Evolutionary conservation across 1,139 yeast species (phyloP).

Genomic region (Geotrichum klebahnii): DNA sequence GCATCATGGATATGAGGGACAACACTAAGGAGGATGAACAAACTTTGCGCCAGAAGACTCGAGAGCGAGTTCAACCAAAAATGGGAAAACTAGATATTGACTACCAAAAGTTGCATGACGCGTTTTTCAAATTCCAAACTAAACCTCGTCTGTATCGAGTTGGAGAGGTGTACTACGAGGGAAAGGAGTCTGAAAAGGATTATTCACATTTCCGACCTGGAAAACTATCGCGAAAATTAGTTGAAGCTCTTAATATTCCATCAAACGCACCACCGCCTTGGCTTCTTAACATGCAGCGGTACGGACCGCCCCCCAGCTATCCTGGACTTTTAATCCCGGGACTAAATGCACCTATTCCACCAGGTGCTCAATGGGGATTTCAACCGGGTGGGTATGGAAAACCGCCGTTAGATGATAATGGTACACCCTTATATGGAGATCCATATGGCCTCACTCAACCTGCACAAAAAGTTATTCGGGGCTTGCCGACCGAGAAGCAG

Average conservation of each 20-base stretch:
- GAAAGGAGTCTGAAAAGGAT: conserved; percentile 56
- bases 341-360: conserved; percentile 43
- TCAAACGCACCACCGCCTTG: conserved; percentile 74
- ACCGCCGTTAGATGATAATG: conserved; percentile 39
- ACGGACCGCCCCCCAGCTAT: conserved; percentile 87
- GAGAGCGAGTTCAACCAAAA: conserved; percentile 87
- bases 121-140: conserved; percentile 77
- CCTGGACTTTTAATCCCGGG: conserved; percentile 60
- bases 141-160: conserved; percentile 62
- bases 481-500: conserved; percentile 39
- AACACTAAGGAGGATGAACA: conserved; percentile 48
- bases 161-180: conserved; percentile 82
- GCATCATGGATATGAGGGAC: conserved; percentile 82
- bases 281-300: conserved; percentile 63
- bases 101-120: conserved; percentile 75
- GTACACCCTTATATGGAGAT: conserved; percentile 40
- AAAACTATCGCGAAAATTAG: conserved; percentile 52
- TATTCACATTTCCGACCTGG: conserved; percentile 59
- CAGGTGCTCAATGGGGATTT: conserved; percentile 41
- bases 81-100: conserved; percentile 85
- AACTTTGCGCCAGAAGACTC: conserved; percentile 65
- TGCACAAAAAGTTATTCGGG: conserved; percentile 40
- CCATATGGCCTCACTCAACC: conserved; percentile 33
- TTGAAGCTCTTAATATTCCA: conserved; percentile 67
- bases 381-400: conserved; percentile 46